These are phyloP conservation scores for Sugiyamaella lignohabitans DNA, from an alignment of 805 yeast genomes.

Conservation along the genomic window DNA sequence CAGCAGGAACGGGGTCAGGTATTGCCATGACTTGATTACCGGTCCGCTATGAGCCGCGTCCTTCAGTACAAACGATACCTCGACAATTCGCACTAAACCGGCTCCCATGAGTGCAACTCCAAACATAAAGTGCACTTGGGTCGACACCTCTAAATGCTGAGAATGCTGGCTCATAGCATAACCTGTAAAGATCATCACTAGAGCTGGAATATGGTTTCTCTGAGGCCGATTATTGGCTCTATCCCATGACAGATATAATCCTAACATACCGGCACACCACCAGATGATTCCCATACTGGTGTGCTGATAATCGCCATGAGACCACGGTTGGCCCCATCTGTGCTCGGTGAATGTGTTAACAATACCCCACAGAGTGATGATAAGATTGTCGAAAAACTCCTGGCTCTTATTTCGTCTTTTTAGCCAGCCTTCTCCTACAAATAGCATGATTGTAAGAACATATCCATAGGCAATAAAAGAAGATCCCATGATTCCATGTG, in stretches of 20 bases:
- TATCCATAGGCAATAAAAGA: constrained; percentile 79
- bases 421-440: constrained; percentile 57
- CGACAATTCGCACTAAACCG: constrained; percentile 69
- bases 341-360: constrained; percentile 95
- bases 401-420: constrained; percentile 51
- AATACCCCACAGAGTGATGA: constrained; percentile 86
- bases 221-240: constrained; percentile 39
- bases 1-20: constrained; percentile 75
- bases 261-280: constrained; percentile 92
- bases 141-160: constrained; percentile 68
- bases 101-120: constrained; percentile 76
- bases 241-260: constrained; percentile 66
- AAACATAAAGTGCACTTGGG: constrained; percentile 82
- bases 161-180: constrained; percentile 91
- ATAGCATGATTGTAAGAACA: constrained; percentile 56
- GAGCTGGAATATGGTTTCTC: constrained; percentile 72
- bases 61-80: constrained; percentile 66
- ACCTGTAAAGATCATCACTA: constrained; percentile 81
- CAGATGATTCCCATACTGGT: constrained; percentile 94
- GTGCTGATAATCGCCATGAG: constrained; percentile 90
- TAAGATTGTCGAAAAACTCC: constrained; percentile 74
- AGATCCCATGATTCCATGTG: constrained; percentile 96
- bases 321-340: constrained; percentile 93
- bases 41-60: constrained; percentile 38
- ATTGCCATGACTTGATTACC: constrained; percentile 64